Evolutionary conservation across 331 rosid genomes (phyloP).

Genomic region (Pyracantha coccinea): DNA sequence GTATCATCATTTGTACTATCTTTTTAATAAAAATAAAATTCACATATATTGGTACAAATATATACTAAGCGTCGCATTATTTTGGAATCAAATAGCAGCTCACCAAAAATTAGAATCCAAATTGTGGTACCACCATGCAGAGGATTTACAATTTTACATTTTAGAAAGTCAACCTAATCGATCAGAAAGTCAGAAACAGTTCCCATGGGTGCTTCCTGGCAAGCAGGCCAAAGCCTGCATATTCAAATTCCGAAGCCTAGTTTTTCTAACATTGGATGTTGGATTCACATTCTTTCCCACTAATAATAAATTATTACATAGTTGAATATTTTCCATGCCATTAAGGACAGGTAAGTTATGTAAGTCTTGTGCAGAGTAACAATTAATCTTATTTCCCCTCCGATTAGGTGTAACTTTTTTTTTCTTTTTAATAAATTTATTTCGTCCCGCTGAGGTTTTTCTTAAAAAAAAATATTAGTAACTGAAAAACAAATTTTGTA

Average conservation of each 20-base stretch:
- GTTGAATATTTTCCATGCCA: not conserved
- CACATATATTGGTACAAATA: no score
- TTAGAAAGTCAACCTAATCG: not conserved
- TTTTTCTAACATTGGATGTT: not conserved
- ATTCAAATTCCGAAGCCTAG: not conserved
- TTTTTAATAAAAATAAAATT: no score
- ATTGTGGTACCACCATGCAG: not conserved
- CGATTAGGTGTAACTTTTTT: no score
- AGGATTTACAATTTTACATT: not conserved
- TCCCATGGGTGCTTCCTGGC: not conserved
- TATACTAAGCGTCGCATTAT: fast-evolving
- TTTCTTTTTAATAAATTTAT: no score
- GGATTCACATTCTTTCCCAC: no score
- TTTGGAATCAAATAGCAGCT: not conserved
- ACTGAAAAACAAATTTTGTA: not conserved
- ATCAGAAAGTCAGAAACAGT: constrained; percentile 2
- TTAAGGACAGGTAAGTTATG: not conserved
- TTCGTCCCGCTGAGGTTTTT: no score
- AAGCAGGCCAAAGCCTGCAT: constrained; percentile 5
- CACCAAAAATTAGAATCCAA: not conserved
- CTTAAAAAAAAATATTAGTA: no score
- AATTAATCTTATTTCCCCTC: no score
- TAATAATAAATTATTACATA: no score
- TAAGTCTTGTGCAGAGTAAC: no score
- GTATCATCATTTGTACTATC: no score